Evolutionary conservation across 768 basidiomycete genomes (phyloP).

Genomic region (Leccinum variicolor): DNA sequence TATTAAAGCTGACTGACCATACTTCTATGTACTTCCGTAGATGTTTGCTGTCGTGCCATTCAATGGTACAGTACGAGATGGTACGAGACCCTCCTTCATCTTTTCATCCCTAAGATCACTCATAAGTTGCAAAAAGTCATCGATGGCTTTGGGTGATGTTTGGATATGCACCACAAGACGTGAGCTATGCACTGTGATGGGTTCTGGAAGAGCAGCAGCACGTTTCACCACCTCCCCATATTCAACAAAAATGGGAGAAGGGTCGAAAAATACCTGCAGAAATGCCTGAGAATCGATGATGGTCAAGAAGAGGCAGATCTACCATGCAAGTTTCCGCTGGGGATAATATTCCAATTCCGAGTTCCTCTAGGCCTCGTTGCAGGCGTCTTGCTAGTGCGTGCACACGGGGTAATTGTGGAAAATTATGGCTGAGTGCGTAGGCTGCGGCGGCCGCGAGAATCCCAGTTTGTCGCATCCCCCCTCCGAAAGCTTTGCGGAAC

Average conservation of each 20-base stretch:
- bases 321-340: constrained; percentile 93
- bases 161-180: constrained; percentile 92
- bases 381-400: constrained; percentile 73
- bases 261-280: constrained; percentile 76
- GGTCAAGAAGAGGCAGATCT: constrained; percentile 15
- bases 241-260: constrained; percentile 63
- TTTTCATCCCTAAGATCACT: constrained; percentile 65
- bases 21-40: constrained; percentile 4
- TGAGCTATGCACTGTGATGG: constrained; percentile 64
- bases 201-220: constrained; percentile 59
- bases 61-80: neutral
- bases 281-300: neutral
- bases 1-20: too few species aligned
- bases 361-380: constrained; percentile 63
- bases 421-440: constrained; percentile 82
- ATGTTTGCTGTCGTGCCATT: neutral
- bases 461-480: constrained; percentile 93
- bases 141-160: constrained; percentile 71
- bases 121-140: constrained; percentile 72
- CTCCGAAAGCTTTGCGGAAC: constrained; percentile 94
- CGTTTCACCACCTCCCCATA: constrained; percentile 66
- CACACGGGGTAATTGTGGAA: constrained; percentile 68
- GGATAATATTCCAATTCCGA: constrained; percentile 70
- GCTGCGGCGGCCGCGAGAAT: constrained; percentile 79
- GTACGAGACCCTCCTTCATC: constrained; percentile 45